Evolutionary conservation across 306 rosid species (phyloP).

Genomic region (Abrus pulchellus): DNA sequence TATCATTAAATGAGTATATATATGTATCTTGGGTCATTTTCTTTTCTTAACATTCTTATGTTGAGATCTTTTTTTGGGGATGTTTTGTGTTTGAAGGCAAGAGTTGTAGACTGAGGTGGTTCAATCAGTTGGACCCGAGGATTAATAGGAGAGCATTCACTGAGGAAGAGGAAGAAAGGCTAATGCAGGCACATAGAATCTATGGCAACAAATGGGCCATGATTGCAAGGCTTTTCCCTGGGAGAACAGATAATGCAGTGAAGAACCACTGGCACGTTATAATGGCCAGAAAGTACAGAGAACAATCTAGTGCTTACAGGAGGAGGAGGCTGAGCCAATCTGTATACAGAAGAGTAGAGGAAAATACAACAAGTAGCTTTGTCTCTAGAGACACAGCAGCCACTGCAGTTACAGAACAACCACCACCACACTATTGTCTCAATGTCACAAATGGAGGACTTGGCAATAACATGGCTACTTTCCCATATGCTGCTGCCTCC

Average conservation of each 20-base stretch:
- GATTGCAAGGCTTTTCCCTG: slow-evolving; percentile 97
- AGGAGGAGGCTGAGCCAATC: slow-evolving; percentile 84
- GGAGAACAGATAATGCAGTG: slow-evolving; percentile 96
- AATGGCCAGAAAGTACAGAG: slow-evolving; percentile 95
- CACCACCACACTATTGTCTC: slow-evolving; percentile 45
- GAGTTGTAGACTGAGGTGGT: slow-evolving; percentile 97
- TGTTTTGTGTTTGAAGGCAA: slow-evolving; percentile 63
- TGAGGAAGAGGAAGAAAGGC: slow-evolving; percentile 94
- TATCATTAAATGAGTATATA: neutral
- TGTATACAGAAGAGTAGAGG: slow-evolving; percentile 69
- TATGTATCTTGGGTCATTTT: neutral
- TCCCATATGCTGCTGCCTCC: slow-evolving; percentile 54
- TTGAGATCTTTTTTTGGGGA: neutral
- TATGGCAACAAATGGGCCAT: slow-evolving; percentile 99
- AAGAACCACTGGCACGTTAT: slow-evolving; percentile 99
- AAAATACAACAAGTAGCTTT: slow-evolving; percentile 51
- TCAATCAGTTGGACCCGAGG: slow-evolving; percentile 98
- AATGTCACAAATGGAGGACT: slow-evolving; percentile 47
- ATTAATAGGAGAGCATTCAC: slow-evolving; percentile 87
- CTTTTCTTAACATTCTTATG: neutral
- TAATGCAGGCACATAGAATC: slow-evolving; percentile 94
- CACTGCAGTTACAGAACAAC: slow-evolving; percentile 42
- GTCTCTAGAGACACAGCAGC: slow-evolving; percentile 43
- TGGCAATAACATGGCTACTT: slow-evolving; percentile 34
- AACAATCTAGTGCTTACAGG: slow-evolving; percentile 87